Conservation (phyloP, 441 rosid species). For the Gossypium gossypioides region DNA sequence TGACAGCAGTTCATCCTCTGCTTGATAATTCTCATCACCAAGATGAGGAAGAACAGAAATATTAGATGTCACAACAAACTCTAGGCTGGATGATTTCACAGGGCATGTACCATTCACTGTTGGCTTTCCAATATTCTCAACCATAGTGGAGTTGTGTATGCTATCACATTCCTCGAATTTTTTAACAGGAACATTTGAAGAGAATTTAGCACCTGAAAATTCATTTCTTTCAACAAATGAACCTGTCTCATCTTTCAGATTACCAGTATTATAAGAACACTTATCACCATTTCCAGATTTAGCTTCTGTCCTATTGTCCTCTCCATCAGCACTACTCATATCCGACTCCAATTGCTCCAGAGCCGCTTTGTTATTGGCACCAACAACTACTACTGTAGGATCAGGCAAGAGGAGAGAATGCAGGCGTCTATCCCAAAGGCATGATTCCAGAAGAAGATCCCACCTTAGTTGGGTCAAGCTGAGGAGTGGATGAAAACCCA, state of each 20-base stretch:
- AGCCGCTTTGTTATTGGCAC: conserved; percentile 25
- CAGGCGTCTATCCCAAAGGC: conserved; percentile 68
- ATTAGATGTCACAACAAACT: conserved; percentile 14
- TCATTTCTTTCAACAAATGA: conserved; percentile 23
- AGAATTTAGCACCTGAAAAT: conserved; percentile 25
- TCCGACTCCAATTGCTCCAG: conserved; percentile 23
- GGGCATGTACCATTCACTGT: conserved; percentile 10
- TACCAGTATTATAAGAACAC: conserved; percentile 17
- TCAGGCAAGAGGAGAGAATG: conserved; percentile 50
- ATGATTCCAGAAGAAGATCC: conserved; percentile 76
- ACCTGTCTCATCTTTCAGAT: conserved; percentile 18
- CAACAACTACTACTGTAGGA: conserved; percentile 29
- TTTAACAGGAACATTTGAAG: conserved; percentile 25
- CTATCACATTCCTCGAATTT: conserved; percentile 22
- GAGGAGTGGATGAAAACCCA: conserved; percentile 41
- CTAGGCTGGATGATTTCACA: conserved; percentile 17
- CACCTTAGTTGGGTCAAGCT: conserved; percentile 54
- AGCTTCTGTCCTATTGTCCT: conserved; percentile 19
- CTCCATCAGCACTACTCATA: conserved; percentile 18
- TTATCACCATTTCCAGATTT: conserved; percentile 20
- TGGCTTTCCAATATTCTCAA: conserved; percentile 25
- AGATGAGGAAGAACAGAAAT: conserved; percentile 5
- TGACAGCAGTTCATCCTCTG: conserved; percentile 24
- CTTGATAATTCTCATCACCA: conserved; percentile 15
- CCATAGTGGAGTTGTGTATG: conserved; percentile 16